Evolutionary conservation across 1,139 yeast genomes (phyloP), one percentile per base, ranked within the genome.

Genomic region (Candida mesenterica): DNA sequence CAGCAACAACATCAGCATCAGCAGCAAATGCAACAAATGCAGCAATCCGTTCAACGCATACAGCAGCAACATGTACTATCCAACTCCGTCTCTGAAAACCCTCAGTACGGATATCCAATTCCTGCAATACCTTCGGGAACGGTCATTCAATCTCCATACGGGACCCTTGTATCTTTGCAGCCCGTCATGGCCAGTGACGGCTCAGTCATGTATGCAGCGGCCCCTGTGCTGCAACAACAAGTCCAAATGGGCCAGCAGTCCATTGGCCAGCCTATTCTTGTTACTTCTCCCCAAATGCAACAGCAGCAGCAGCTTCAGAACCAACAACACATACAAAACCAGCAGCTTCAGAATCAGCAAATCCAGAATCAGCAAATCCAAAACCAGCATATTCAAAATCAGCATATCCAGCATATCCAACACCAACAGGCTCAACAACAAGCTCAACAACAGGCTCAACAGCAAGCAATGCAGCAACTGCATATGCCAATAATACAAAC

Each of bases 101-200:
- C 40, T 17, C 15, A 15, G 5, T 39, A 39, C 28, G 34, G 42
- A 12, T 39, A 36, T 37, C 49, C 37, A 28, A 38, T 39, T 44
- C 38, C 33, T 20, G 37, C 28, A 7, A 25, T 45, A 13, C 45
- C 48, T 7, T 35, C 49, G 27, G 32, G 52, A 22, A 39, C 55
- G 15, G 49, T 56, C 30, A 42, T 61, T 68, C 28, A 61, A 34
- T 55, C 65, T 5, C 66, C 66, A 5, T 65, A 61, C 42, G 68
- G 68, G 1, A 65, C 68, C 6, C 40, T 66, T 29, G 66, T 67
- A 2, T 59, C 62, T 24, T 44, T 65, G 15, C 68, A 63, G 40
- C 65, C 68, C 2, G 49, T 57, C 28, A 44, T 51, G 4, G 45
- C 49, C 27, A 40, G 42, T 17, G 49, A 50, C 40, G 55, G 45